Conservation (phyloP, 2,329 filamentous ascomycete genomes). For the Fusarium sulawesiense region DNA sequence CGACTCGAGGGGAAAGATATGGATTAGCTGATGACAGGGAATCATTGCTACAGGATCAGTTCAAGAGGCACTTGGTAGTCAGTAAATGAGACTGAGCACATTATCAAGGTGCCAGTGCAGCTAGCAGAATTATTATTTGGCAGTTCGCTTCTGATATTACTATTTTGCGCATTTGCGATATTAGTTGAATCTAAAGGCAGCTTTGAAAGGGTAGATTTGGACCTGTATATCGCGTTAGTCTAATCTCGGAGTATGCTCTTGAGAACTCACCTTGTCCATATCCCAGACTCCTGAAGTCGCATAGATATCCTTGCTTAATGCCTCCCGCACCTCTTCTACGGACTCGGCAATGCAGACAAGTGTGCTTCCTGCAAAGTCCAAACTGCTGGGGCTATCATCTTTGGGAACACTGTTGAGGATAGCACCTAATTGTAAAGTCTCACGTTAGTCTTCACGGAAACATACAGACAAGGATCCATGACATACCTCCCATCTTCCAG, state of each 20-base stretch:
- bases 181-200: slow-evolving; percentile 53
- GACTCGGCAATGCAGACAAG: slow-evolving; percentile 74
- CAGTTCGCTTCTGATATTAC: too few relatives aligned
- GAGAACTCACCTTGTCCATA: slow-evolving; percentile 67
- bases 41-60: not conserved
- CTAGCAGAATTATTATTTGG: not conserved
- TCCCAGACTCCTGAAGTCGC: slow-evolving; percentile 81
- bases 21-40: not conserved
- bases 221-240: slow-evolving; percentile 48
- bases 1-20: not conserved
- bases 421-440: slow-evolving; percentile 62
- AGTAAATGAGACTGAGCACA: slow-evolving; percentile 10
- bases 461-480: too few relatives aligned
- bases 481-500: slow-evolving; percentile 72
- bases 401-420: slow-evolving; percentile 73
- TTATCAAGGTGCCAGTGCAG: not conserved
- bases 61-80: not conserved
- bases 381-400: slow-evolving; percentile 66
- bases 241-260: not conserved
- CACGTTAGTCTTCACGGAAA: too few relatives aligned
- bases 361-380: slow-evolving; percentile 79
- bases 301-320: slow-evolving; percentile 80
- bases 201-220: slow-evolving; percentile 63
- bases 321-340: slow-evolving; percentile 75
- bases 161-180: not conserved